A percentile compares a stretch with the other conserved stretches of the same genome.
Conservation (phyloP, 345 rosid genomes). For the Lepidium africanum region DNA sequence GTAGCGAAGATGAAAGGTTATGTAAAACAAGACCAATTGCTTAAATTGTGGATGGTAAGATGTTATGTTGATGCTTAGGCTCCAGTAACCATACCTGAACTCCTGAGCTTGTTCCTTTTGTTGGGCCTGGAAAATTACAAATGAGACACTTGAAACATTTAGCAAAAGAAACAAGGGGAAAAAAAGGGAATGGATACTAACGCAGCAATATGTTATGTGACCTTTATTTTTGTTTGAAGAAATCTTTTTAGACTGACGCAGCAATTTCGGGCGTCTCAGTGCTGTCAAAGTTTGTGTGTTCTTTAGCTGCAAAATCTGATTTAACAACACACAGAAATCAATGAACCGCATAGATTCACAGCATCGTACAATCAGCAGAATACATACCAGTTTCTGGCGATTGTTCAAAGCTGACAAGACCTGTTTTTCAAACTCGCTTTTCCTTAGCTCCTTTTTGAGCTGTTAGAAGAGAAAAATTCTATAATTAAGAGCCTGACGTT, state of each 20-base stretch:
- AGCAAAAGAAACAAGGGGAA: neutral
- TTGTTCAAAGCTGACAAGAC: constrained; percentile 52
- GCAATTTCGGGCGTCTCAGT: constrained; percentile 43
- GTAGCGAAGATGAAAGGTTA: neutral
- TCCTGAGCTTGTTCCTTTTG: constrained; percentile 32
- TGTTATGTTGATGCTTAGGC: neutral
- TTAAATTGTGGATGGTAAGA: neutral
- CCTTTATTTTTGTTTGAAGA: constrained; percentile 28
- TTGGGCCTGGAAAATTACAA: constrained; percentile 33
- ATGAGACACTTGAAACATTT: constrained; percentile 9
- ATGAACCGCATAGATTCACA: neutral
- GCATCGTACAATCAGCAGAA: constrained; percentile 4
- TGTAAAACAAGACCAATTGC: neutral
- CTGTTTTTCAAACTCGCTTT: constrained; percentile 49
- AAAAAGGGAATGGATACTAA: neutral
- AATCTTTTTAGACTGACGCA: constrained; percentile 43
- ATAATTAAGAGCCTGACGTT: neutral
- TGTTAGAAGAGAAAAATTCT: constrained; percentile 24
- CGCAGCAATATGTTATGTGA: constrained; percentile 30
- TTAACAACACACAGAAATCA: constrained; percentile 1
- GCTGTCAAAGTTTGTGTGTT: constrained; percentile 62
- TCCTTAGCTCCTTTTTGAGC: constrained; percentile 83
- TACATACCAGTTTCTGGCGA: constrained; percentile 60
- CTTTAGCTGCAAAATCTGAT: constrained; percentile 71
- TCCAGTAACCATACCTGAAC: constrained; percentile 34